Evolutionary conservation across 805 yeast species (phyloP).

Genomic region (Yarrowia sp.): DNA sequence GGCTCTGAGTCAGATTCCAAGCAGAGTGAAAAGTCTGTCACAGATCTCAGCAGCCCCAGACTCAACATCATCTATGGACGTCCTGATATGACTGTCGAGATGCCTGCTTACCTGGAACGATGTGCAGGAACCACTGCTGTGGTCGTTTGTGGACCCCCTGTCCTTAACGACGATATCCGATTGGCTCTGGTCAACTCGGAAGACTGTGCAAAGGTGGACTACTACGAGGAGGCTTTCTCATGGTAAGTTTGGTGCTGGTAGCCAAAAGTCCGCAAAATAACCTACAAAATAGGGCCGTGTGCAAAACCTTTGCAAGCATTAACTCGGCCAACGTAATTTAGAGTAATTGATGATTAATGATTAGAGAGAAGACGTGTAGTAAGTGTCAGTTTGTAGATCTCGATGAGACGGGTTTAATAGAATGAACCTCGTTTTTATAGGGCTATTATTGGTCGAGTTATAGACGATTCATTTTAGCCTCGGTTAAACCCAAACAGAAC

Average conservation of each 20-base stretch:
- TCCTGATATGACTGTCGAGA: neutral
- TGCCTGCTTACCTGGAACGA: neutral
- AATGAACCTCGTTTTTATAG: too few species aligned
- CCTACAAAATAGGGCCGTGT: constrained; percentile 17
- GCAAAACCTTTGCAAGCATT: neutral
- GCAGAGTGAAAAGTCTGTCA: neutral
- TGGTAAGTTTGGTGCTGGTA: constrained; percentile 34
- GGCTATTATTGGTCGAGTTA: too few species aligned
- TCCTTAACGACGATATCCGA: constrained; percentile 55
- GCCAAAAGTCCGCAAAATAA: constrained; percentile 1
- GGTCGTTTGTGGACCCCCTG: constrained; percentile 53
- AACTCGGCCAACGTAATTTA: neutral
- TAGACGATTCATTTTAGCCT: too few species aligned
- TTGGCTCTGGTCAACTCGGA: constrained; percentile 38
- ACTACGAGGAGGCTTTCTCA: constrained; percentile 41
- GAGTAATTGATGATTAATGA: neutral
- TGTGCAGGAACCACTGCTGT: neutral
- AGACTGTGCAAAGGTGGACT: constrained; percentile 34
- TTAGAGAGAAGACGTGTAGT: too few species aligned
- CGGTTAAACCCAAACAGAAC: too few species aligned
- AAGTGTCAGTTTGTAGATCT: neutral
- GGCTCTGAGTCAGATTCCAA: constrained; percentile 15
- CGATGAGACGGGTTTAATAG: too few species aligned
- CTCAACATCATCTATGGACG: constrained; percentile 6
- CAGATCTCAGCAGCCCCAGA: neutral